Conservation (phyloP, 2,329 filamentous ascomycete species). For the Neonectria magnoliae region DNA sequence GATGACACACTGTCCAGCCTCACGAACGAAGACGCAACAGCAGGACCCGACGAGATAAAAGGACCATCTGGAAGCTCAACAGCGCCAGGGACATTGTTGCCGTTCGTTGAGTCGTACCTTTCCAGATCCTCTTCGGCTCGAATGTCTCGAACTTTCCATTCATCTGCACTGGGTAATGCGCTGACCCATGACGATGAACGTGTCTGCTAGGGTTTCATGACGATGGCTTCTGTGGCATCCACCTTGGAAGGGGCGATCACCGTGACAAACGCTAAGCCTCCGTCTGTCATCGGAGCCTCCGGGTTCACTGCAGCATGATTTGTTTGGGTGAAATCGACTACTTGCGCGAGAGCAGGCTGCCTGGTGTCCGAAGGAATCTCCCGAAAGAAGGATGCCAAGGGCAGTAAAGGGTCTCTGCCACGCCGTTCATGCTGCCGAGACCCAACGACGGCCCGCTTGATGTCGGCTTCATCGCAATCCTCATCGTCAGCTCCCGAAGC, state of each 20-base stretch:
- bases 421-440: not conserved
- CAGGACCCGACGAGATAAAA: not conserved
- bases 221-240: not conserved
- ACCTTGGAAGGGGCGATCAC: not conserved
- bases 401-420: too few relatives aligned
- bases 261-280: not conserved
- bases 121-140: slow-evolving; percentile 9
- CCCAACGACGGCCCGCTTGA: not conserved
- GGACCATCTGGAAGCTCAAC: not conserved
- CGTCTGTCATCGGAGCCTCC: not conserved
- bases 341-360: not conserved
- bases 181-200: not conserved
- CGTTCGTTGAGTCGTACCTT: not conserved
- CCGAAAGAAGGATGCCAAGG: not conserved
- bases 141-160: not conserved
- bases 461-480: not conserved
- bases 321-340: not conserved
- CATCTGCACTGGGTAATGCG: not conserved
- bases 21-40: not conserved
- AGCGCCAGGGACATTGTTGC: not conserved
- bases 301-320: not conserved
- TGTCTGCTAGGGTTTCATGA: slow-evolving; percentile 1
- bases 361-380: too few relatives aligned
- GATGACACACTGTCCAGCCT: slow-evolving; percentile 5
- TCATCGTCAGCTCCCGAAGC: not conserved